Conservation (phyloP, 83 land plant genomes). For the Thuja plicata region DNA sequence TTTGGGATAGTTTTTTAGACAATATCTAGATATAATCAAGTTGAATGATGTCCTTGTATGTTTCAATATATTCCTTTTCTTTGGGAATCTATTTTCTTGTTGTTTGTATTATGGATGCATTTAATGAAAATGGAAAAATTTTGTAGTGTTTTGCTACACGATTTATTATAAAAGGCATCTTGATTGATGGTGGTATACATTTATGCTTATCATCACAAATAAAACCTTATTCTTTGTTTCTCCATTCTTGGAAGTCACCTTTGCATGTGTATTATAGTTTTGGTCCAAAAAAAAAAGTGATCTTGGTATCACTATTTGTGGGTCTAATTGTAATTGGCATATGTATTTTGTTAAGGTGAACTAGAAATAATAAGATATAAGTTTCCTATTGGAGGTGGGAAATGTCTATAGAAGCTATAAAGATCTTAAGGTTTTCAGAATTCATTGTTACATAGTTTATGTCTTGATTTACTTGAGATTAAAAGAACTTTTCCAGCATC, state of each 20-base stretch:
- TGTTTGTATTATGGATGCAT: not conserved
- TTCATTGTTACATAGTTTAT: not conserved
- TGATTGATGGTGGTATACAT: not conserved
- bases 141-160: not conserved
- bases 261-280: not conserved
- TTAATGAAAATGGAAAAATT: not conserved
- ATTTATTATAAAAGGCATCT: not conserved
- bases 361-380: constrained; percentile 81
- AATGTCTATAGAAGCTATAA: not conserved
- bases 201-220: not conserved
- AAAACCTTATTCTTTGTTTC: not conserved
- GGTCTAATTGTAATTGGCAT: not conserved
- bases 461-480: not conserved
- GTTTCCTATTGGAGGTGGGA: constrained; percentile 73
- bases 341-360: constrained; percentile 44
- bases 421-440: not conserved
- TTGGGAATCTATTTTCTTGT: not conserved
- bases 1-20: constrained; percentile 89
- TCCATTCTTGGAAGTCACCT: not conserved
- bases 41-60: constrained; percentile 86
- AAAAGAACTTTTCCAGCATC: too few relatives aligned
- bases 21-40: constrained; percentile 92
- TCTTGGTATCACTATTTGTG: not conserved
- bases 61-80: not conserved
- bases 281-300: not conserved